These are phyloP conservation scores for Pestalotiopsis fici DNA, from an alignment of 2,329 filamentous ascomycete genomes.

Conservation along the genomic window DNA sequence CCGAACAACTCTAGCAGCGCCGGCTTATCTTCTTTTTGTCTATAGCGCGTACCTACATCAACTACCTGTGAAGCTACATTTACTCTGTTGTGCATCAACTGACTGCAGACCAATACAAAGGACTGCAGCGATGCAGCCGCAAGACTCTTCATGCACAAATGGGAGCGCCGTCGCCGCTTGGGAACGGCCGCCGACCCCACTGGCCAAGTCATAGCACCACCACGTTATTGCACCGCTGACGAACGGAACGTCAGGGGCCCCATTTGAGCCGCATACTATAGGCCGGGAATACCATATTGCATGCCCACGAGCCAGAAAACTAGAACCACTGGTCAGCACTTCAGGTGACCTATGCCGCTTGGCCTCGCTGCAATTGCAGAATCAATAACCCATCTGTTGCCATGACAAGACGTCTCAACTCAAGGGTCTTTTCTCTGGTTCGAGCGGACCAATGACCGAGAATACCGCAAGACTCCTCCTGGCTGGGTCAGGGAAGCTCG, in stretches of 20 bases:
- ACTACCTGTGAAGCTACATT: not conserved
- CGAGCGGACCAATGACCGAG: not conserved
- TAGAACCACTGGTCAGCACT: not conserved
- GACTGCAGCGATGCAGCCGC: not conserved
- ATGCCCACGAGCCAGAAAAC: not conserved
- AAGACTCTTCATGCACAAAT: not conserved
- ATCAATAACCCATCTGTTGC: not conserved
- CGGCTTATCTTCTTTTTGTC: not conserved
- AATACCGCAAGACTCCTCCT: not conserved
- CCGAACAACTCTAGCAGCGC: not conserved
- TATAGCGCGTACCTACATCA: not conserved
- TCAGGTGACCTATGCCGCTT: not conserved
- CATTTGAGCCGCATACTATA: constrained; percentile 9
- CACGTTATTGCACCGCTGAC: not conserved
- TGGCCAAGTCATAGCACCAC: not conserved
- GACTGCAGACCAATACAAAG: not conserved
- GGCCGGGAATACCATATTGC: not conserved
- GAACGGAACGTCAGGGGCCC: not conserved
- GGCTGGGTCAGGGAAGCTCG: not conserved
- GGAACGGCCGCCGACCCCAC: not conserved
- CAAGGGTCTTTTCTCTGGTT: not conserved
- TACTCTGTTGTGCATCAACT: not conserved
- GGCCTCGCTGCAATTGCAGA: not conserved
- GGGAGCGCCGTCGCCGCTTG: not conserved
- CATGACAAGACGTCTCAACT: not conserved